Evolutionary conservation across 805 yeast species (phyloP), one percentile per base, ranked within the genome.

Genomic region (Starmerella davenportii): DNA sequence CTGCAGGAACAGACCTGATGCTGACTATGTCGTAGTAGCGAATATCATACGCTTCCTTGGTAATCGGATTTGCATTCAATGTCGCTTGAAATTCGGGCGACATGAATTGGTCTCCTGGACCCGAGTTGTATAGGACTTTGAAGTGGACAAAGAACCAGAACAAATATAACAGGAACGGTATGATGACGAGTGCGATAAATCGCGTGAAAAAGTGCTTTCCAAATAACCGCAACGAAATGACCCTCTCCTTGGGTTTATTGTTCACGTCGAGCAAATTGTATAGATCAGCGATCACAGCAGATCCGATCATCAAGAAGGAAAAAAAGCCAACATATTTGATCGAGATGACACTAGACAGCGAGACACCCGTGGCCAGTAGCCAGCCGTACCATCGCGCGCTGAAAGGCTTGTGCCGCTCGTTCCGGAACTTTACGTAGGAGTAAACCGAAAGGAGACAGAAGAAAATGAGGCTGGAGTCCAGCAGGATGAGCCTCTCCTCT

Each of bases 311-410:
- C 15, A 82, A 59, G 41, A 93, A 87, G 43, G 81, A 80, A 52
- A 90, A 81, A 40, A 87, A 67, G 51, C 99, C 99, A 42, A 90
- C 96, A 94, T 85, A 82, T 61, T 90, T 90, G 41, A 84, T 93
- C 21, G 93, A 78, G 54, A 87, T 77, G 16, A 85, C 79, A 57
- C 90, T 79, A 31, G 98, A 96, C 51, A 90, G 73, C 34, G 73
- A 65, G 38, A 82, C 61, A 47, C 99, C 99, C 7, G 93, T 79
- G 42, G 79, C 61, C 19, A 77, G 50, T 38, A 90, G 60, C 94
- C 95, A 87, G 56, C 73, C 74, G 93, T 93, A 90, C 95, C 98
- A 87, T 53, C 72, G 69, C 52, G 74, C 64, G 11, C 79, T 55
- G 54, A 85, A 81, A n/a, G 93, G 77, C 17, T 60, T 54, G 30